Conservation (phyloP, 2,329 filamentous ascomycete genomes). For the Knufia fluminis region DNA sequence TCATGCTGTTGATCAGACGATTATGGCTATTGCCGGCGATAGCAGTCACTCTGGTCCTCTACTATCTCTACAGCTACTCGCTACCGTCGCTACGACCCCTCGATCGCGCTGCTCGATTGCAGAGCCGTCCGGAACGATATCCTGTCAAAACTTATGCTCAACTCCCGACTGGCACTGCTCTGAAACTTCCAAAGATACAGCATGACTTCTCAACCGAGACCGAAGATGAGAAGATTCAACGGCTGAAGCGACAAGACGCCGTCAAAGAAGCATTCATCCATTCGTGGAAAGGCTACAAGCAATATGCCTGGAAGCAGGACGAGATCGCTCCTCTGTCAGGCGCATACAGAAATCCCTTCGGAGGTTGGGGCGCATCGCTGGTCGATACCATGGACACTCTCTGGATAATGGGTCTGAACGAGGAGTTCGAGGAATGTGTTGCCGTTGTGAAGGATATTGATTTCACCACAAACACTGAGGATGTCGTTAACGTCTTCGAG, state of each 20-base stretch:
- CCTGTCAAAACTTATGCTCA: slow-evolving; percentile 15
- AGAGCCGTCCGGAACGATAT: slow-evolving; percentile 18
- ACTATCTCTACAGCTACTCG: slow-evolving; percentile 16
- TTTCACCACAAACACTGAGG: slow-evolving; percentile 44
- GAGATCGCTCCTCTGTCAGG: slow-evolving; percentile 52
- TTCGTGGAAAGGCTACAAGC: slow-evolving; percentile 53
- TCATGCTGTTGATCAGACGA: slow-evolving; percentile 19
- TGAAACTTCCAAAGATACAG: slow-evolving; percentile 20
- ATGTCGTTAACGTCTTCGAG: slow-evolving; percentile 31
- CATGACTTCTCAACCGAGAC: slow-evolving; percentile 20
- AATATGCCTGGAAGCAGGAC: slow-evolving; percentile 55
- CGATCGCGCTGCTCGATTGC: slow-evolving; percentile 15
- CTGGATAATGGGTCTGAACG: slow-evolving; percentile 60
- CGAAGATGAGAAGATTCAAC: slow-evolving; percentile 10
- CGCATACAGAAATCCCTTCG: slow-evolving; percentile 47
- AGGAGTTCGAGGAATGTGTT: slow-evolving; percentile 58
- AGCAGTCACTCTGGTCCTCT: slow-evolving; percentile 16
- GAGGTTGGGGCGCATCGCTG: slow-evolving; percentile 58
- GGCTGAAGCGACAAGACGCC: slow-evolving; percentile 30
- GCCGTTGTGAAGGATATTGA: slow-evolving; percentile 50
- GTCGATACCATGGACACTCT: slow-evolving; percentile 62
- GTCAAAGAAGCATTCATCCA: slow-evolving; percentile 46
- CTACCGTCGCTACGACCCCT: slow-evolving; percentile 6
- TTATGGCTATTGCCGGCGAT: slow-evolving; percentile 20
- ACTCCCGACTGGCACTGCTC: slow-evolving; percentile 16